Percentiles rank a stretch among this genome's conserved stretches.
Conservation (phyloP, 768 basidiomycete genomes). For the Obba rivulosa region DNA sequence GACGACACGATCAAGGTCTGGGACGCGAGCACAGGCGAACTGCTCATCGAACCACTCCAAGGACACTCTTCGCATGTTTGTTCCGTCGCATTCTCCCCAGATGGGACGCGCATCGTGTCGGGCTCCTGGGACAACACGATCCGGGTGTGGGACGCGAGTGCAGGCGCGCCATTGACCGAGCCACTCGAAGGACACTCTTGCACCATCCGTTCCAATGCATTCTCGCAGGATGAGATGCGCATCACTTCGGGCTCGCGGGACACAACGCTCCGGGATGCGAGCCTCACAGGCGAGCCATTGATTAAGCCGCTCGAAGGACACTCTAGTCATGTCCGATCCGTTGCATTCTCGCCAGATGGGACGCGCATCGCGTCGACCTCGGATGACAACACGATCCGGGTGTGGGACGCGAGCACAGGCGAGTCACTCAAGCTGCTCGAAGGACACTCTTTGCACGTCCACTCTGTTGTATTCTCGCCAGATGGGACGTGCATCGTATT, state of each 20-base stretch:
- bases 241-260: conserved; percentile 26
- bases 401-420: conserved; percentile 9
- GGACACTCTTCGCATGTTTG: conserved; percentile 8
- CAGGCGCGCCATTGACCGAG: background rate
- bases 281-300: background rate
- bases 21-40: no score
- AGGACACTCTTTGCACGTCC: conserved; percentile 12
- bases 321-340: conserved; percentile 7
- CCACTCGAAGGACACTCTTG: conserved; percentile 12
- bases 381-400: conserved; percentile 35
- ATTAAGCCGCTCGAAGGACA: no score
- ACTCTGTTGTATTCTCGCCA: conserved; percentile 25
- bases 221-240: conserved; percentile 23
- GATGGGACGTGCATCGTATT: conserved; percentile 35
- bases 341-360: conserved; percentile 9
- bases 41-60: background rate
- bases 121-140: conserved; percentile 10
- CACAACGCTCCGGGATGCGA: conserved; percentile 16
- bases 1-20: no score
- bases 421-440: background rate
- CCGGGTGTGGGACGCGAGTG: conserved; percentile 15
- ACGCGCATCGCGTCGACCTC: conserved; percentile 37
- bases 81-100: conserved; percentile 16
- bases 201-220: conserved; percentile 15
- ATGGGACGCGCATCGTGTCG: conserved; percentile 13